phyloP scores from a whole-genome alignment of 345 rosid species.

The Cardamine occulta region DNA sequence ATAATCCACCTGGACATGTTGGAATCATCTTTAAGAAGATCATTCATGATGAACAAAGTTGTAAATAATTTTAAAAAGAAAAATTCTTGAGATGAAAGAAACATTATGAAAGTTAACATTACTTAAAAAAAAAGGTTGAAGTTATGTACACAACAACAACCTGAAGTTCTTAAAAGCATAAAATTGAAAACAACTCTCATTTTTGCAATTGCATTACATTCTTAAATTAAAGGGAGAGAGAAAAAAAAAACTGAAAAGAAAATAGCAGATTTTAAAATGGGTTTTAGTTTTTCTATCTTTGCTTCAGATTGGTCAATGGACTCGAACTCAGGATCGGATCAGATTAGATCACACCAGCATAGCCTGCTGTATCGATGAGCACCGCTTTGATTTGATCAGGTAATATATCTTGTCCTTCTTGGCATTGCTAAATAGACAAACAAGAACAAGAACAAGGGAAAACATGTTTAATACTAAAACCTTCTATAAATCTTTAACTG shows the following conservation, averaged over 20 bases:
- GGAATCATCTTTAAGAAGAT: constrained; percentile 1
- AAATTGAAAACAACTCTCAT: neutral
- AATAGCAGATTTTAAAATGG: constrained; percentile 19
- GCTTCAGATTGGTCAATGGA: constrained; percentile 28
- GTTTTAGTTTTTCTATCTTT: constrained; percentile 30
- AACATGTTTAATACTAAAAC: neutral
- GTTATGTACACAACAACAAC: constrained; percentile 35
- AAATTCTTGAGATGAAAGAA: constrained; percentile 22
- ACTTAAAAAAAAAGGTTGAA: constrained; percentile 8
- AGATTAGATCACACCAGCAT: constrained; percentile 54
- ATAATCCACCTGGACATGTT: neutral
- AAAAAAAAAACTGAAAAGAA: constrained; percentile 16
- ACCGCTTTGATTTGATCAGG: constrained; percentile 96
- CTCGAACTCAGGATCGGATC: neutral
- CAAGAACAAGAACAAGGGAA: neutral
- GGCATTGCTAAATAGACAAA: constrained; percentile 68
- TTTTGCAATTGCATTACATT: constrained; percentile 29
- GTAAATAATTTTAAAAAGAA: neutral
- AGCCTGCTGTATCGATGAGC: constrained; percentile 86
- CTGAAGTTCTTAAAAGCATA: constrained; percentile 23
- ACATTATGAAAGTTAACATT: constrained; percentile 27
- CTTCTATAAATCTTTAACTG: neutral
- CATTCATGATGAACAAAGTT: neutral
- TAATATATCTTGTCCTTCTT: constrained; percentile 77
- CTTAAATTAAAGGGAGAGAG: constrained; percentile 1